Evolutionary conservation across 2,329 filamentous ascomycete genomes (phyloP).

Genomic region (Aureobasidium subglaciale): DNA sequence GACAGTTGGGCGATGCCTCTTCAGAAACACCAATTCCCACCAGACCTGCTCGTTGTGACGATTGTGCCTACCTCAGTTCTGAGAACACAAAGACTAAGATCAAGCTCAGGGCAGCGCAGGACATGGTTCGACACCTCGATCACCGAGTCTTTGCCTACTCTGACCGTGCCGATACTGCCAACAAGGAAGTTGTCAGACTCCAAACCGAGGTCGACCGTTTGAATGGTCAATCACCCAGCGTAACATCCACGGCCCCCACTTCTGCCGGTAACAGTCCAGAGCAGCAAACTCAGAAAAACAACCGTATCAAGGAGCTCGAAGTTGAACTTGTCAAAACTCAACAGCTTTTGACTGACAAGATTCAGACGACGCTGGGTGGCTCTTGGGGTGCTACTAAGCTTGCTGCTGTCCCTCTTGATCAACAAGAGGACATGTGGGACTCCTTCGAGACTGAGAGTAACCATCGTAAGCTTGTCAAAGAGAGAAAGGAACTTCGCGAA

Average conservation of each 20-base stretch:
- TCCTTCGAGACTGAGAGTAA: neutral
- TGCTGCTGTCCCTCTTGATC: neutral
- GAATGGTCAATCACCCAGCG: neutral
- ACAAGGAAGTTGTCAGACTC: neutral
- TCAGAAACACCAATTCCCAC: no score
- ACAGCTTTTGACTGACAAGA: neutral
- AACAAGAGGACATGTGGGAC: neutral
- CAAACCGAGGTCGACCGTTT: neutral
- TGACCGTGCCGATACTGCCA: neutral
- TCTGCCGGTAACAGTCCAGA: neutral
- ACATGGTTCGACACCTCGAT: no score
- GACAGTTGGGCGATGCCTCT: neutral
- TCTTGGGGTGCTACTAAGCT: neutral
- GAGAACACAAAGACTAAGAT: neutral
- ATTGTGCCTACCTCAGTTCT: neutral
- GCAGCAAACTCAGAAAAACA: neutral
- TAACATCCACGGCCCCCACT: neutral
- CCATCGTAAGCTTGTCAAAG: neutral
- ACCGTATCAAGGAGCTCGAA: neutral
- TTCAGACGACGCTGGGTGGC: neutral
- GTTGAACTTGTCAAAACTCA: neutral
- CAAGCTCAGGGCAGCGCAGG: no score
- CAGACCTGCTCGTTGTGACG: no score
- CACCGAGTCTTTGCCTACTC: no score
- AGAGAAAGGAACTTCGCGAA: neutral